phyloP scores from a whole-genome alignment of 352 stramenopile genomes.

The Phytopythium montanum region DNA sequence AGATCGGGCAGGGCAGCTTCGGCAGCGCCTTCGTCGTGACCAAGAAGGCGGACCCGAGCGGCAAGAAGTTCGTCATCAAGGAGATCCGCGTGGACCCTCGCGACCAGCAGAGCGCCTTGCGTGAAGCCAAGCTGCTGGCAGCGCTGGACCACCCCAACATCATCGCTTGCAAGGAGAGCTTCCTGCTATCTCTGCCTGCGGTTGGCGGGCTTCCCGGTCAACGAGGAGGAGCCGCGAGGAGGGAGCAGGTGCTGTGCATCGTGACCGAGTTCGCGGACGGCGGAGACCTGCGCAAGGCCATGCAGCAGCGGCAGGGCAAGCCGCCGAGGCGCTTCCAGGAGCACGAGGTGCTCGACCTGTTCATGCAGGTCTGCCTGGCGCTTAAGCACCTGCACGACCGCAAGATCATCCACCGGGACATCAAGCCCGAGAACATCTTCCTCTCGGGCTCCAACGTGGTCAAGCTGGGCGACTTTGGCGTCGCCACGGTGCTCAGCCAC shows the following conservation, averaged over 20 bases:
- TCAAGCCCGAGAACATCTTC: slow-evolving; percentile 89
- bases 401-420: slow-evolving; percentile 85
- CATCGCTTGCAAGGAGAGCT: slow-evolving; percentile 77
- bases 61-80: slow-evolving; percentile 67
- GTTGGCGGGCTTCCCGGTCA: slow-evolving; percentile 5
- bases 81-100: slow-evolving; percentile 70
- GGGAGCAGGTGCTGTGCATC: slow-evolving; percentile 61
- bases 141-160: slow-evolving; percentile 84
- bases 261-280: slow-evolving; percentile 83
- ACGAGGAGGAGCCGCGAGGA: slow-evolving; percentile 3
- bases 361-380: slow-evolving; percentile 70
- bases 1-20: slow-evolving; percentile 76
- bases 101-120: slow-evolving; percentile 48
- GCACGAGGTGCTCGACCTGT: slow-evolving; percentile 44
- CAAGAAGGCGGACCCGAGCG: slow-evolving; percentile 27
- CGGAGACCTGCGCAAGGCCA: slow-evolving; percentile 58
- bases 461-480: slow-evolving; percentile 78
- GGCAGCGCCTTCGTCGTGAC: slow-evolving; percentile 60
- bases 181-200: slow-evolving; percentile 27
- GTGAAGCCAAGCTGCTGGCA: slow-evolving; percentile 64
- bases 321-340: slow-evolving; percentile 21
- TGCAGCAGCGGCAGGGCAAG: slow-evolving; percentile 28
- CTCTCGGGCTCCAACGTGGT: slow-evolving; percentile 57
- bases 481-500: slow-evolving; percentile 69
- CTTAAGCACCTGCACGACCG: slow-evolving; percentile 79